Evolutionary conservation across 306 rosid genomes (phyloP).

Genomic region (barrel medic (Medicago truncatula)): DNA sequence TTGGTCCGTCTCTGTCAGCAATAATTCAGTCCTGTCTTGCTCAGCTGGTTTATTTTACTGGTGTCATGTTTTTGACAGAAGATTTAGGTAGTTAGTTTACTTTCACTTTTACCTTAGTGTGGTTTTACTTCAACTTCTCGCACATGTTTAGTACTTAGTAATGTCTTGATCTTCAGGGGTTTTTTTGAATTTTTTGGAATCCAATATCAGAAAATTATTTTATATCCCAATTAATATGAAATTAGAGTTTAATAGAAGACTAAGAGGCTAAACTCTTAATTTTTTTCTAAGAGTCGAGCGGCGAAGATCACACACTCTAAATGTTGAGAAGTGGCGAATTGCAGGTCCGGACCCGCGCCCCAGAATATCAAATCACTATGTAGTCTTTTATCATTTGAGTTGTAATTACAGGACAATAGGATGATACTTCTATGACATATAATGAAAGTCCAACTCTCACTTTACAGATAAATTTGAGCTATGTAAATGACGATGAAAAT

Average conservation of each 20-base stretch:
- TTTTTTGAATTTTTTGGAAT: not conserved
- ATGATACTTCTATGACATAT: not conserved
- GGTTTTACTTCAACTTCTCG: not conserved
- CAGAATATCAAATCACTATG: too few relatives aligned
- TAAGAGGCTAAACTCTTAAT: not conserved
- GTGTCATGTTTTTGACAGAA: not conserved
- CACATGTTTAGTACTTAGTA: not conserved
- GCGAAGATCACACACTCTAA: too few relatives aligned
- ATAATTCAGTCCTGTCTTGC: not conserved
- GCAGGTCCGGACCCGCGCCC: too few relatives aligned
- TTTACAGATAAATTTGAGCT: not conserved
- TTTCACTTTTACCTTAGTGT: not conserved
- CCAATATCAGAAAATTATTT: not conserved
- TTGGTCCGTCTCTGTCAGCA: not conserved
- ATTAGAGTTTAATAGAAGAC: not conserved
- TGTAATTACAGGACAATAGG: not conserved
- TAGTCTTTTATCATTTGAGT: too few relatives aligned
- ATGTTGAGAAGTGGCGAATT: too few relatives aligned
- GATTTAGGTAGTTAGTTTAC: not conserved
- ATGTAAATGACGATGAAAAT: not conserved
- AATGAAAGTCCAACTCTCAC: not conserved
- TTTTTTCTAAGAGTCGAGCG: too few relatives aligned
- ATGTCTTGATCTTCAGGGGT: not conserved
- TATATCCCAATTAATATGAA: not conserved
- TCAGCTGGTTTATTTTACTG: not conserved